Conservation (phyloP, 495 filamentous ascomycete genomes). For the Aspergillus baeticus region DNA sequence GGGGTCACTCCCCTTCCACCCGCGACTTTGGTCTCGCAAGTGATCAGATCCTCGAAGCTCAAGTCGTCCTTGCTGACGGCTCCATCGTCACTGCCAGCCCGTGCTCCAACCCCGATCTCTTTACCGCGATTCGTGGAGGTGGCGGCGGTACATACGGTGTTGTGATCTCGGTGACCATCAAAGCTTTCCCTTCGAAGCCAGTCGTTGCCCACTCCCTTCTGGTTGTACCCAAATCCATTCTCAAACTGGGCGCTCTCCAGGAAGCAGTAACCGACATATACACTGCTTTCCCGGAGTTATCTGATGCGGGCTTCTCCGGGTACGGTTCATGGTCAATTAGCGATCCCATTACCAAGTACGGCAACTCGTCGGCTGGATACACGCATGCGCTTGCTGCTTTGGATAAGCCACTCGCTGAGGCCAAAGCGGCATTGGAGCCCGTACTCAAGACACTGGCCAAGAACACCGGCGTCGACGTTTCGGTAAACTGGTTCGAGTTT, state of each 20-base stretch:
- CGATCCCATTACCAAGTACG: conserved; percentile 19
- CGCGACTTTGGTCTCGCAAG: conserved; percentile 31
- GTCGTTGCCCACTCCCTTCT: conserved; percentile 19
- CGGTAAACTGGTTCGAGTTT: conserved; percentile 25
- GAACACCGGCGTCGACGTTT: conserved; percentile 6
- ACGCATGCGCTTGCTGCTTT: conserved; percentile 32
- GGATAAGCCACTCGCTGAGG: conserved; percentile 20
- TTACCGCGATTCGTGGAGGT: conserved; percentile 47
- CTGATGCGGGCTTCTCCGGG: conserved; percentile 31
- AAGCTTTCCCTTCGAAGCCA: conserved; percentile 31
- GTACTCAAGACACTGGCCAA: conserved; percentile 18
- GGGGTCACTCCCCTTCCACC: conserved; percentile 30
- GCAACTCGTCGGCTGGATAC: conserved; percentile 32
- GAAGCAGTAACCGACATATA: conserved; percentile 17
- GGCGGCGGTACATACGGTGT: conserved; percentile 50
- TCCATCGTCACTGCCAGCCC: conserved; percentile 43
- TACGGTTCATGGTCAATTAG: conserved; percentile 38
- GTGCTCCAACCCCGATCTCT: conserved; percentile 54
- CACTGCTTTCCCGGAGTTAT: conserved; percentile 16
- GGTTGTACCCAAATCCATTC: conserved; percentile 7
- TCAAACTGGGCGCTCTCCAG: conserved; percentile 15
- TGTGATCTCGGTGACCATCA: conserved; percentile 39
- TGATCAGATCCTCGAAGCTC: conserved; percentile 35
- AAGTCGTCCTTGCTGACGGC: conserved; percentile 53
- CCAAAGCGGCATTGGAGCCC: conserved; percentile 23